A percentile compares a stretch with the other conserved stretches of the same genome.
Conservation (phyloP, 225 moss, liverwort and hornwort species). For the Anthoceros angustus region DNA sequence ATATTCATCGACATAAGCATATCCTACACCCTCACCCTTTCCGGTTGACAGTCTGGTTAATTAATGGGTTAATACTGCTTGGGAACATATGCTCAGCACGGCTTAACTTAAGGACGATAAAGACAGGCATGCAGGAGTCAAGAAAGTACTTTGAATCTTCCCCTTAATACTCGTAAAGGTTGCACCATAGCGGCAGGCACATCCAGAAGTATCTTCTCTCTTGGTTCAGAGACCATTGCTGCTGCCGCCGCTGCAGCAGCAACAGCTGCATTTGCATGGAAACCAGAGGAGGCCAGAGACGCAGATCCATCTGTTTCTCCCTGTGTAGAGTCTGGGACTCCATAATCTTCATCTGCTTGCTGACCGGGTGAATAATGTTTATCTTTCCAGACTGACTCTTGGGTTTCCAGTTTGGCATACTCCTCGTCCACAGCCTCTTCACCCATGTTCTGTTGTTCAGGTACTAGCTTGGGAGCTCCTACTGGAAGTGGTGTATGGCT, state of each 20-base stretch:
- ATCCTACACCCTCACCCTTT: too few relatives aligned
- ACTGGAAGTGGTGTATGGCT: constrained; percentile 34
- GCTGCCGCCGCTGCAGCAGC: constrained; percentile 42
- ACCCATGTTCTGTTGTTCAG: constrained; percentile 25
- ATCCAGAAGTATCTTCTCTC: constrained; percentile 71
- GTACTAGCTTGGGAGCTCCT: constrained; percentile 62
- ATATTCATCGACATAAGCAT: too few relatives aligned
- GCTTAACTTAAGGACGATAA: neutral
- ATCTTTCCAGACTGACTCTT: constrained; percentile 34
- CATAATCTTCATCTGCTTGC: constrained; percentile 12
- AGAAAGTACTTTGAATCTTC: constrained; percentile 78
- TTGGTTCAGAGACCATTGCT: constrained; percentile 46
- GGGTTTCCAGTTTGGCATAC: constrained; percentile 34
- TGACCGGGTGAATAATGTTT: constrained; percentile 20
- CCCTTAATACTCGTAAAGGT: constrained; percentile 61
- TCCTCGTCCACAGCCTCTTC: constrained; percentile 48
- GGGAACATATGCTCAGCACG: too few relatives aligned
- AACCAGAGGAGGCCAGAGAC: constrained; percentile 13
- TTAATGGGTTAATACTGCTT: too few relatives aligned
- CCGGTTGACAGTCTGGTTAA: too few relatives aligned
- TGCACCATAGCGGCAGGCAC: constrained; percentile 80
- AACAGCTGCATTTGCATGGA: constrained; percentile 24
- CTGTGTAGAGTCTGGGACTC: neutral
- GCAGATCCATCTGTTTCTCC: constrained; percentile 13
- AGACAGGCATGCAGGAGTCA: neutral